Evolutionary conservation across 2,329 filamentous ascomycete genomes (phyloP), one percentile per base, ranked within the genome.

Genomic region (Penicillium aurantiogriseum): DNA sequence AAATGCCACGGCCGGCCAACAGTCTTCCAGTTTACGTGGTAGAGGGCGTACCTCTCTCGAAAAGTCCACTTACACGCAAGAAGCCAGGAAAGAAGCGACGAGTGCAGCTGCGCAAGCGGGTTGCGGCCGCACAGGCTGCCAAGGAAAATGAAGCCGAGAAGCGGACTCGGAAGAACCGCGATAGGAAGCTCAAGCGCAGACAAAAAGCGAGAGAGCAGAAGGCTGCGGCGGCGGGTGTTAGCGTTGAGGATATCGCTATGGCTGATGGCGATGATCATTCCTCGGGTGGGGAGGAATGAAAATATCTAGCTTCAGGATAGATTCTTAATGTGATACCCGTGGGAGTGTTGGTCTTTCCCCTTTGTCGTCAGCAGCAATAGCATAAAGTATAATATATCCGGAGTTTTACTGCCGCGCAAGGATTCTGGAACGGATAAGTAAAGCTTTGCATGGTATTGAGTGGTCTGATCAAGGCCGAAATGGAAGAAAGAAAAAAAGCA

Each of bases 81-180:
- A 78, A 77, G 63, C 75, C 76, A 0, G 76, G 76, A 10, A 78
- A 78, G 58, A 78, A 77, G 64, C 68, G 75, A 2, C 74, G 76
- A 10, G 66, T 77, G 13, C 68, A 75, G 25, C 55, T 77, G 35
- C 75, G 76, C 42, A 77, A 75, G 60, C 67, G 67, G 6, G 57
- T 63, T 4, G 64, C 63, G 1, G 66, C 66, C 7, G 71, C 70
- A 8, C 61, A 70, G 46, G 61, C 60, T 44, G 71, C 71, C 2
- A 74, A 74, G 50, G 64, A 71, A 56, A 65, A 58, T 0, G 74
- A 75, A 11, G 73, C 73, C 1, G 74, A 76, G 62, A 76, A 76
- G 60, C 68, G 72, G 11, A 74, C 69, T 46, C 70, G 73, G 39
- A 76, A 74, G 58, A 76, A 76, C 54, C 69, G 74, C 9, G 73